Evolutionary conservation across 768 basidiomycete genomes (phyloP).

Genomic region (Lentinula aciculospora): DNA sequence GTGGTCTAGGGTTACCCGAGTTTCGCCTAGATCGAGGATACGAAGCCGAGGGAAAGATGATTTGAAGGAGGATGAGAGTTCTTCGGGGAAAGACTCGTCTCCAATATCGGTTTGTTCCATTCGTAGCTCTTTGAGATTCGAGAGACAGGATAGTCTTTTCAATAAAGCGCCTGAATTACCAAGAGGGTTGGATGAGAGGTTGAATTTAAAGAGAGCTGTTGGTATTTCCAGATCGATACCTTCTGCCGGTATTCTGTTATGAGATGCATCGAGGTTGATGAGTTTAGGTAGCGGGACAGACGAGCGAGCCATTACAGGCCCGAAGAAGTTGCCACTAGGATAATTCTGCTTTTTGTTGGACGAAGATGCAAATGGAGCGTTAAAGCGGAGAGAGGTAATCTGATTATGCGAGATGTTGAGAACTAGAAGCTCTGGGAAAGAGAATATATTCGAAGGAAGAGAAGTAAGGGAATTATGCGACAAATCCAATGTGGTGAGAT

Average conservation of each 20-base stretch:
- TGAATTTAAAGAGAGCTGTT: conserved; percentile 44
- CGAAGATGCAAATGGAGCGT: conserved; percentile 41
- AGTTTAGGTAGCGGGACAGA: conserved; percentile 63
- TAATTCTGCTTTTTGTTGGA: neutral
- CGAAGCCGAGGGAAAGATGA: conserved; percentile 44
- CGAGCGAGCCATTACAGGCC: conserved; percentile 56
- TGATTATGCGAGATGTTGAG: conserved; percentile 73
- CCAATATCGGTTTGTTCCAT: conserved; percentile 53
- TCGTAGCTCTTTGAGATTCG: conserved; percentile 50
- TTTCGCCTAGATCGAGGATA: conserved; percentile 63
- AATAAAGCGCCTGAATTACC: conserved; percentile 32
- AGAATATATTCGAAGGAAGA: conserved; percentile 59
- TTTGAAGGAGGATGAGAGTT: conserved; percentile 22
- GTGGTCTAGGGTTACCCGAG: conserved; percentile 44
- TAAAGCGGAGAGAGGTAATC: conserved; percentile 56
- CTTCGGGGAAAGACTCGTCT: conserved; percentile 51
- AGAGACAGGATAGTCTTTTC: conserved; percentile 38
- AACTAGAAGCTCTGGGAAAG: conserved; percentile 58
- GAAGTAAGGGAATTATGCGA: conserved; percentile 65
- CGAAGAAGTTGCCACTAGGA: conserved; percentile 50
- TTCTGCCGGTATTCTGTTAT: conserved; percentile 56
- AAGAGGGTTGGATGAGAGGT: conserved; percentile 67
- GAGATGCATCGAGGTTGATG: conserved; percentile 53
- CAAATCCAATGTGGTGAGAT: conserved; percentile 63
- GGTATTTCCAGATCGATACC: conserved; percentile 54